Conservation (phyloP, 2,329 filamentous ascomycete genomes). For the Samsoniella hepiali region DNA sequence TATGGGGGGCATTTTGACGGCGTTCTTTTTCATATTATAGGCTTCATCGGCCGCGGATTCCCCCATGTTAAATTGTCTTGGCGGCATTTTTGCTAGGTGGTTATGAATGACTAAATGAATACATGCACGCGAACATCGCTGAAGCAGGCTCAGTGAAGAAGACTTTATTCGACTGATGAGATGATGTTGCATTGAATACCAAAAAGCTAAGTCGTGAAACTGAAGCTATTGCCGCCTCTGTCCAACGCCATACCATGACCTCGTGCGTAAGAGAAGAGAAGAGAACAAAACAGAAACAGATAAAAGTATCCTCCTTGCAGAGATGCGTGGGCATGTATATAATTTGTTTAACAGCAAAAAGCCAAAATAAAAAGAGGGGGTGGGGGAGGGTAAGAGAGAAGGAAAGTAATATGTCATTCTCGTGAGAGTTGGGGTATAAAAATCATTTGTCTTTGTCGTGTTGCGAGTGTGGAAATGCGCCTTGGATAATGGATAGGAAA, state of each 20-base stretch:
- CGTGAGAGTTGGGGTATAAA: slow-evolving; percentile 18
- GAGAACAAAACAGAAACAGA: not conserved
- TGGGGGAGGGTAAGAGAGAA: not conserved
- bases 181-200: not conserved
- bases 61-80: not conserved
- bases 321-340: slow-evolving; percentile 16
- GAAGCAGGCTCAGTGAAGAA: too few relatives aligned
- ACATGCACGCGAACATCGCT: not conserved
- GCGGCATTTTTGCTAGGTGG: not conserved
- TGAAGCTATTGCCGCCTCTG: slow-evolving; percentile 1
- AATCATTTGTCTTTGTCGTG: slow-evolving; percentile 4
- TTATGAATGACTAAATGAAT: slow-evolving; percentile 9
- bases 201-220: not conserved
- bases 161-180: not conserved
- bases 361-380: too few relatives aligned
- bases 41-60: not conserved
- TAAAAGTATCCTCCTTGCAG: slow-evolving; percentile 7
- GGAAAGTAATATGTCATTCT: not conserved
- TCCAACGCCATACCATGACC: slow-evolving; percentile 11
- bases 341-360: not conserved
- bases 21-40: not conserved
- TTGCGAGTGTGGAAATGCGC: not conserved
- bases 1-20: not conserved
- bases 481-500: slow-evolving; percentile 1
- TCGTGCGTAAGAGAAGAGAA: not conserved